phyloP scores from a whole-genome alignment of 1,284 basidiomycete species.

The Cryptococcus amylolentus region DNA sequence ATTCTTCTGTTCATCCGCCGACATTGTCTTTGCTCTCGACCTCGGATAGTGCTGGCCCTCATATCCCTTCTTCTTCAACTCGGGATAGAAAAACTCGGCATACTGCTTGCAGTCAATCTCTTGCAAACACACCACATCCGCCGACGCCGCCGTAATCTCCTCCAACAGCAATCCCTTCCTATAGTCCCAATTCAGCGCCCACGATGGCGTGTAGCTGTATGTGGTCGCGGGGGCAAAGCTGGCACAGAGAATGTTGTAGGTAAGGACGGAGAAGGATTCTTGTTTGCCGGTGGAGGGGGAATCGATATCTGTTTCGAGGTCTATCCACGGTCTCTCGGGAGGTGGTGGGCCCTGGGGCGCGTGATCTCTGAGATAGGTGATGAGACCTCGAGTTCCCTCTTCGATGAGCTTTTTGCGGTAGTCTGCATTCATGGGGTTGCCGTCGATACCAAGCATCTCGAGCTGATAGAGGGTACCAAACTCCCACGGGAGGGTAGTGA shows the following conservation, averaged over 20 bases:
- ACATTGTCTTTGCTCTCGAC: constrained; percentile 90
- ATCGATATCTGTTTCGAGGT: constrained; percentile 64
- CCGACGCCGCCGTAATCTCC: constrained; percentile 76
- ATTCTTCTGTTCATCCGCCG: constrained; percentile 73
- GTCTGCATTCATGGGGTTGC: constrained; percentile 81
- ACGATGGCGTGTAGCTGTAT: constrained; percentile 95
- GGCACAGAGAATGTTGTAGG: constrained; percentile 95
- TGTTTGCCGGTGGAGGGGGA: constrained; percentile 52
- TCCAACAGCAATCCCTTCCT: constrained; percentile 85
- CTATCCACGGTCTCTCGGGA: constrained; percentile 77
- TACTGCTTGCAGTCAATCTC: constrained; percentile 93
- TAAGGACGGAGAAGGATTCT: constrained; percentile 74
- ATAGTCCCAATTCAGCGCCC: constrained; percentile 95
- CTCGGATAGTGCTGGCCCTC: constrained; percentile 94
- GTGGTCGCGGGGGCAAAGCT: constrained; percentile 82
- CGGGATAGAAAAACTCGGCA: constrained; percentile 85
- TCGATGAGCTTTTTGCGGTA: constrained; percentile 82
- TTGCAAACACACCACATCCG: constrained; percentile 86
- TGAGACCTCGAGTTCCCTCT: constrained; percentile 83
- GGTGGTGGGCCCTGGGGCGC: constrained; percentile 79
- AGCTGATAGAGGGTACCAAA: constrained; percentile 89
- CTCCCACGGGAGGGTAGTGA: constrained; percentile 79
- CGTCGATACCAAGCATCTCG: constrained; percentile 89
- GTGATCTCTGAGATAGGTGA: constrained; percentile 58
- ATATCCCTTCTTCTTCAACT: constrained; percentile 74